Base-by-base conservation (phyloP, 139 green algal genomes). In the Auxenochlorella pyrenoidosa region DNA sequence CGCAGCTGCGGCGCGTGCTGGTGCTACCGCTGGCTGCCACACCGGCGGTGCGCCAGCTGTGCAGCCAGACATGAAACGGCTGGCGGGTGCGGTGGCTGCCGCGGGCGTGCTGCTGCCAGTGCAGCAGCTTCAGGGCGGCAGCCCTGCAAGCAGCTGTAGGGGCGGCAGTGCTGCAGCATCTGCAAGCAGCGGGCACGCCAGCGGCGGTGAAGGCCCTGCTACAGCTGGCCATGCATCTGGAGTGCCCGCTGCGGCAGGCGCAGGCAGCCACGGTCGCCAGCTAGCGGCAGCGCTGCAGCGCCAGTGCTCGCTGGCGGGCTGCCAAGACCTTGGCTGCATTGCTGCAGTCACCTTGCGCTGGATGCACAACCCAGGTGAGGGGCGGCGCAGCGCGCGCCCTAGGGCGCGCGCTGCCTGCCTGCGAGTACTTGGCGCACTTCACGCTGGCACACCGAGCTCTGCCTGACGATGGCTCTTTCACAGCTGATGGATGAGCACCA, bases 321-420 rank as follows among this genome's bases (percentile, higher is more conserved):
- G 28, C 28, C 47, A 58, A 13, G 43, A 58, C 54, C 18, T 87
- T 36, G 87, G 89, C 18, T 91, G 88, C 58, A 8, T 89, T 40
- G 84, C 86, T 3, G 71, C 24, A 19, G 88, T 93, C 15, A 51
- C 83, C 22, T 94, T 95, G 65, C 86, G 90, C 51, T 97, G 96
- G 85, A 76, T 89, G 78, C 90, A 94, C 54, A 84, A 93, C 22
- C 92, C 80, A 63, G 80, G 80, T 43, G 32, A 41, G 80, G 15
- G 16, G 76, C 70, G 5, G 36, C n/a, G 70, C 34, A 77, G 70
- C 70, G 28, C 5, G 24, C 8, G 70, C 70, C 13, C 30, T 13
- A 4, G 19, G 5, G n/a, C n/a, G n/a, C n/a, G n/a, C n/a, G n/a
- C n/a, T n/a, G 36, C 70, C 19, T 30, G 22, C 34, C n/a, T 30